phyloP scores from a whole-genome alignment of 257 asterid species.

The Fraxinus quadrangulata region DNA sequence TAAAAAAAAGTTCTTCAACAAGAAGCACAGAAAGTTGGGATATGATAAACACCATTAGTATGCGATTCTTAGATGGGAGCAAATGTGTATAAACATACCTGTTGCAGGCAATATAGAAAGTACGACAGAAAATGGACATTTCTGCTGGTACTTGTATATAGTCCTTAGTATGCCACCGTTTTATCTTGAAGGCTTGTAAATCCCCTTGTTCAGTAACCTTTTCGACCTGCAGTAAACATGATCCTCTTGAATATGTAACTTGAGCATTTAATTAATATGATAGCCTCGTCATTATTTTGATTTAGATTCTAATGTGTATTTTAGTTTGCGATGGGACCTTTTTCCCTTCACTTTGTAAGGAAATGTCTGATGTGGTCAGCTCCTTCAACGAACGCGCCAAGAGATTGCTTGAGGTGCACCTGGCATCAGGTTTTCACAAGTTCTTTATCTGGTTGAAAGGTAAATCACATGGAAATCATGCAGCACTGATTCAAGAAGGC shows the following conservation, averaged over 20 bases:
- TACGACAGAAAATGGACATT: neutral
- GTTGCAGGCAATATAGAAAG: neutral
- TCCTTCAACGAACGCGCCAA: conserved; percentile 75
- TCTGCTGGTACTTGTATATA: neutral
- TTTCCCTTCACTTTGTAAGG: conserved; percentile 79
- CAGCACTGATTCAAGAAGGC: conserved; percentile 71
- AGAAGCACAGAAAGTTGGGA: no score
- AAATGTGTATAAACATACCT: neutral
- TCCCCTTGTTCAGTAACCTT: neutral
- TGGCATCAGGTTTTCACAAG: conserved; percentile 70
- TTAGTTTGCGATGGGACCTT: conserved; percentile 94
- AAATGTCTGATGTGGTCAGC: conserved; percentile 90
- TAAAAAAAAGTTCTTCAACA: no score
- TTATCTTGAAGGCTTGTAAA: neutral
- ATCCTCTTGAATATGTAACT: neutral
- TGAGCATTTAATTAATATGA: neutral
- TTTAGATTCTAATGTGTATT: conserved; percentile 12
- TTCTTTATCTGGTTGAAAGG: conserved; percentile 66
- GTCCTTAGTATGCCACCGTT: neutral
- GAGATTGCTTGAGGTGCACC: conserved; percentile 69
- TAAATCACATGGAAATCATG: conserved; percentile 56
- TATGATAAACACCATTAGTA: neutral
- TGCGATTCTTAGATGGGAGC: neutral
- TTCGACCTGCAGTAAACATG: neutral
- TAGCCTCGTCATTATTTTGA: conserved; percentile 1